Evolutionary conservation across 441 rosid genomes (phyloP).

Genomic region (Heliophila coronopifolia): DNA sequence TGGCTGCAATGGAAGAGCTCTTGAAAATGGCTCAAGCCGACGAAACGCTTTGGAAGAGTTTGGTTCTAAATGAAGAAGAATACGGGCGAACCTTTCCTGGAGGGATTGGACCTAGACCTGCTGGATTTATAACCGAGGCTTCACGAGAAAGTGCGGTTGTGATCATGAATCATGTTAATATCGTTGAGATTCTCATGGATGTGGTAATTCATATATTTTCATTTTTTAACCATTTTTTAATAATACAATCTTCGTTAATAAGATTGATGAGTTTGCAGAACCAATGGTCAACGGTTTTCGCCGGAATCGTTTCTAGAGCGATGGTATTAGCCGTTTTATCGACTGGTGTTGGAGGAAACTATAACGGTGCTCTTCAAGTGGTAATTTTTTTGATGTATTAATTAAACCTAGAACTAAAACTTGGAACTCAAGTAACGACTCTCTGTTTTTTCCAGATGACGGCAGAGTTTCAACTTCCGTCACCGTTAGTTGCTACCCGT

Average conservation of each 20-base stretch:
- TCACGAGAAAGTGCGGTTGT: constrained; percentile 78
- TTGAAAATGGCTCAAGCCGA: constrained; percentile 73
- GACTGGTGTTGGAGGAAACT: constrained; percentile 94
- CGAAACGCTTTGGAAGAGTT: constrained; percentile 43
- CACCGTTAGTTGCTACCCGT: constrained; percentile 79
- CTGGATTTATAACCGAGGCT: constrained; percentile 76
- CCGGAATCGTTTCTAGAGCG: constrained; percentile 86
- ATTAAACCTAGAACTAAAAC: neutral
- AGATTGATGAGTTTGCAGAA: constrained; percentile 33
- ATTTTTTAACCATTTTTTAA: neutral
- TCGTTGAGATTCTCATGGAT: constrained; percentile 98
- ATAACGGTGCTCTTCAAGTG: constrained; percentile 98
- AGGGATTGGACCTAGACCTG: constrained; percentile 67
- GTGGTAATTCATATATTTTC: constrained; percentile 41
- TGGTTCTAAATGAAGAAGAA: constrained; percentile 70
- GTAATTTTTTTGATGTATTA: constrained; percentile 29
- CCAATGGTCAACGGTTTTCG: constrained; percentile 84
- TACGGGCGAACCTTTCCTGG: constrained; percentile 66
- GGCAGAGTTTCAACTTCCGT: constrained; percentile 90
- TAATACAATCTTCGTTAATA: neutral
- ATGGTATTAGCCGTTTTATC: constrained; percentile 81
- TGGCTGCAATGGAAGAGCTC: constrained; percentile 96
- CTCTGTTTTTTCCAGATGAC: constrained; percentile 48
- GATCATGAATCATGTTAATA: constrained; percentile 77
- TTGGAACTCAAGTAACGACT: constrained; percentile 16